Conservation (phyloP, 345 rosid genomes). For the Ceriops tagal region DNA sequence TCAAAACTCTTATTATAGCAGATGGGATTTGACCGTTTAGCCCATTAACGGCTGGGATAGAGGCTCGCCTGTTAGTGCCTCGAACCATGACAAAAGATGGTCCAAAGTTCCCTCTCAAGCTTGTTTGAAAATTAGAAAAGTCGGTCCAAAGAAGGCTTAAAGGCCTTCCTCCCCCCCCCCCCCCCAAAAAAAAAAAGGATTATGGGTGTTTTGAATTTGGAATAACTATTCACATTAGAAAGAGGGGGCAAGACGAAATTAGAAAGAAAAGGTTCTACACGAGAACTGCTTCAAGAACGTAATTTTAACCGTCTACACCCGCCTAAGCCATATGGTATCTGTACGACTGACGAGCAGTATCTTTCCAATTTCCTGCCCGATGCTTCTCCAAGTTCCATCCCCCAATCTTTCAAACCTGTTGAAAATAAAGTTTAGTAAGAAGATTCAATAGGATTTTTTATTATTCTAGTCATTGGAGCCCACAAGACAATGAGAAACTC, state of each 20-base stretch:
- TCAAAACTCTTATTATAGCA: neutral
- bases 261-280: neutral
- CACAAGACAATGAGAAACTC: neutral
- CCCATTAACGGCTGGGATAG: neutral
- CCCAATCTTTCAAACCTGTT: neutral
- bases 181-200: too few relatives aligned
- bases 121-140: neutral
- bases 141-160: neutral
- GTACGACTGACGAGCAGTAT: neutral
- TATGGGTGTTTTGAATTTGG: too few relatives aligned
- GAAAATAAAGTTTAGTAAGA: slow-evolving; percentile 2
- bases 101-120: neutral
- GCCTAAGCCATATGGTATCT: neutral
- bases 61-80: neutral
- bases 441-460: neutral
- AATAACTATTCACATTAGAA: neutral
- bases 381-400: neutral
- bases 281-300: neutral
- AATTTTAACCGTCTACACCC: neutral
- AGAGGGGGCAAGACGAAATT: neutral
- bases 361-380: neutral
- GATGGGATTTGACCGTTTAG: neutral
- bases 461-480: neutral
- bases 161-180: too few relatives aligned
- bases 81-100: neutral